A percentile compares a stretch with the other conserved stretches of the same genome.
These are phyloP conservation scores for Suillus cothurnatus DNA, from an alignment of 768 basidiomycete species.

Conservation along the genomic window DNA sequence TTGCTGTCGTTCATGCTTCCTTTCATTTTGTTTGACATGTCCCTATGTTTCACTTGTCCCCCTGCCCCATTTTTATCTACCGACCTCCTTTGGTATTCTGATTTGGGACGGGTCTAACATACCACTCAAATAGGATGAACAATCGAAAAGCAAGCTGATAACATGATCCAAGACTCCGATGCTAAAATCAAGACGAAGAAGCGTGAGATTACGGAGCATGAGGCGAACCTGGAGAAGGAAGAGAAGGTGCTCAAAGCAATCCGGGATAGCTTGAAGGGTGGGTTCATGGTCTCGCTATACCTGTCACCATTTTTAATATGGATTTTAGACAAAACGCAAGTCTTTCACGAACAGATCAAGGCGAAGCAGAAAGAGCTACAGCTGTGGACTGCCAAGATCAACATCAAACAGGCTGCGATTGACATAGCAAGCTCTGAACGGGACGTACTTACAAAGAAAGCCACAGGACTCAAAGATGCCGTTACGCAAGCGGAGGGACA, in stretches of 20 bases:
- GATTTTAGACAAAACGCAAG: conserved; percentile 85
- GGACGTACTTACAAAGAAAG: conserved; percentile 77
- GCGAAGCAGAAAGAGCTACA: conserved; percentile 90
- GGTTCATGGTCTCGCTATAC: conserved; percentile 6
- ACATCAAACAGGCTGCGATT: conserved; percentile 77
- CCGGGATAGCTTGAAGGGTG: conserved; percentile 84
- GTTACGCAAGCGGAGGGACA: conserved; percentile 50
- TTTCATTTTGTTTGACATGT: background rate
- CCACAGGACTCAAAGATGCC: conserved; percentile 52
- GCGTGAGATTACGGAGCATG: conserved; percentile 66
- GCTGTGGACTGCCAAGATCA: conserved; percentile 92
- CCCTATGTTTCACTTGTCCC: background rate
- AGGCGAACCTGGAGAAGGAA: conserved; percentile 69
- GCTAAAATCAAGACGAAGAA: conserved; percentile 74
- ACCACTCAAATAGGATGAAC: conserved; percentile 52
- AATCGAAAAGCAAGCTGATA: conserved; percentile 62
- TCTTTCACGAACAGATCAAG: conserved; percentile 92
- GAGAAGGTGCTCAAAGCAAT: conserved; percentile 85
- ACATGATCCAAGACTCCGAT: conserved; percentile 65
- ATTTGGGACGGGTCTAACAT: background rate
- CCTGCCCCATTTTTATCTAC: background rate
- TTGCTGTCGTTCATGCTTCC: background rate
- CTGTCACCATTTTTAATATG: background rate
- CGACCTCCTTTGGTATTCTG: background rate
- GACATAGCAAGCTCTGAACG: conserved; percentile 87